Base-by-base conservation (phyloP, 805 yeast species). In the Metschnikowia bowlesiae region DNA sequence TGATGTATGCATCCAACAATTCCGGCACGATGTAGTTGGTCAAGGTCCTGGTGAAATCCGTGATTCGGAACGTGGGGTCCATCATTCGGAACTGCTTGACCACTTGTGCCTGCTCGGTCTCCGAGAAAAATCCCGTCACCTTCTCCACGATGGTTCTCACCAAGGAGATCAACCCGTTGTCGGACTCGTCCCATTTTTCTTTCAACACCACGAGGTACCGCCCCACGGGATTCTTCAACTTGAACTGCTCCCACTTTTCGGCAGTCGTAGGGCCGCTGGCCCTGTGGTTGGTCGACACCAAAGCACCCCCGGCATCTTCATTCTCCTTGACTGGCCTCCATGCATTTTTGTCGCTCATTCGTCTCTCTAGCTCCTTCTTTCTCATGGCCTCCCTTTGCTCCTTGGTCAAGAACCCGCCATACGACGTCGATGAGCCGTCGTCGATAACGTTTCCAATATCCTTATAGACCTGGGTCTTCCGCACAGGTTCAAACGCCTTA, bases 21-120 rank as follows among this genome's bases (percentile, higher is more conserved):
- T 94, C 99, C 9, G 99, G 99, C 50, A 94, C 82, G 55, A 94
- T 88, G 70, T 84, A 94, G 63, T 89, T 92, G 67, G 98, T 85
- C 62, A 92, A 77, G 52, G 92, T 91, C 58, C 79, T 82, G 55
- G 85, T 79, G 74, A 94, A 91, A 51, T 78, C 81, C 53, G 89
- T 92, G 60, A 81, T 77, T 55, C 82, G 83, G 76, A 94, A 94
- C 37, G 81, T 75, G 47, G 98, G 96, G 70, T 94, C 99, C 80
- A 92, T 84, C 65, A 83, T 80, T 71, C 82, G 87, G 74, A 94
- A 89, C 63, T 85, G 82, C 58, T 86, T 83, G 55, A 87, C 76
- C n/a, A 91, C 99, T 68, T 86, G 86, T 22, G 96, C 97, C 56
- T 88, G 83, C 73, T 94, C 99, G 35, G 98, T 94, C 73, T 94